Percentiles rank a stretch among this genome's conserved stretches.
phyloP scores from a whole-genome alignment of 176 grass and related monocot species.

The Tuctoria greenei region DNA sequence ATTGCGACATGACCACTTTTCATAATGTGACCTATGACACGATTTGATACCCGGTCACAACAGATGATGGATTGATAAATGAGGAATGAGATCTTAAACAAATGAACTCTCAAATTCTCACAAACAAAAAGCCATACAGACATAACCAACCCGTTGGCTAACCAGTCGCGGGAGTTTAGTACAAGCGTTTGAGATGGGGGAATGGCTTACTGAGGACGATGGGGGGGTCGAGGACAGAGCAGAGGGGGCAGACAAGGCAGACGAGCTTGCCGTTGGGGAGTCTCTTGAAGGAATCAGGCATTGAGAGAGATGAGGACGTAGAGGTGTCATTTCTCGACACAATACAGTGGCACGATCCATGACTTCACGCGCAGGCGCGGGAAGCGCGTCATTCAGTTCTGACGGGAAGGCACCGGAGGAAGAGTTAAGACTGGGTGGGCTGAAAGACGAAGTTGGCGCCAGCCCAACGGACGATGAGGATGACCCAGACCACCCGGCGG shows the following conservation, averaged over 20 bases:
- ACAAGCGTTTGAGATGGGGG: background rate
- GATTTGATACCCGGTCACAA: background rate
- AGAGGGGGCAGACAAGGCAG: constrained; percentile 70
- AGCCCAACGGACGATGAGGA: no score
- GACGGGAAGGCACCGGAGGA: no score
- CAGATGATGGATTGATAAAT: background rate
- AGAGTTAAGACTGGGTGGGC: no score
- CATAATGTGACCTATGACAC: background rate
- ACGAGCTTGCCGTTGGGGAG: constrained; percentile 61
- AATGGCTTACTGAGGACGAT: constrained; percentile 64
- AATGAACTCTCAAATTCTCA: background rate
- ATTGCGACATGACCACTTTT: background rate
- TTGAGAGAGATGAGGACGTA: constrained; percentile 34
- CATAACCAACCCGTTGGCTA: background rate
- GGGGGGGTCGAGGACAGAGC: constrained; percentile 63
- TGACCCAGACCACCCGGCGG: no score
- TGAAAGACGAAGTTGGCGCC: no score
- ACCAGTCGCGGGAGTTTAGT: background rate
- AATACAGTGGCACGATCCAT: no score
- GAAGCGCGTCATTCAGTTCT: no score
- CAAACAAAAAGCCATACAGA: background rate
- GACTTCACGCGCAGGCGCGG: no score
- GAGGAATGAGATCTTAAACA: background rate
- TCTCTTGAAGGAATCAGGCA: constrained; percentile 57
- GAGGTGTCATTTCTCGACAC: no score